Evolutionary conservation across 306 rosid genomes (phyloP).

Genomic region (Luffa acutangula): DNA sequence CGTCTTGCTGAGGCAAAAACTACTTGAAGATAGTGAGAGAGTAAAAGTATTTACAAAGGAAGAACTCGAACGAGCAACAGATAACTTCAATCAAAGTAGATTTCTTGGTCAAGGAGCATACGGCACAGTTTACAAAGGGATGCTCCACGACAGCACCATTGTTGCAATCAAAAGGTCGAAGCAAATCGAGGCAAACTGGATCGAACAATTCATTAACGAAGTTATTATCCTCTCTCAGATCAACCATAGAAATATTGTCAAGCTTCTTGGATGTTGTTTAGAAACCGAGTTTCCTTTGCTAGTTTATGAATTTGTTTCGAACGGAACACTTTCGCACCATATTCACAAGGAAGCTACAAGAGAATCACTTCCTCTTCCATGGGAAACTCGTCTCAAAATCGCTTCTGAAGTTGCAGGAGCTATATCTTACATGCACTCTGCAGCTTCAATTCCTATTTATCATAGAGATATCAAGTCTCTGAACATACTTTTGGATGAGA

Average conservation of each 20-base stretch:
- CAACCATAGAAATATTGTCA: conserved; percentile 38
- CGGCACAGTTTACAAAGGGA: conserved; percentile 28
- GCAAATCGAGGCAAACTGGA: conserved; percentile 21
- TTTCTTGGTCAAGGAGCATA: conserved; percentile 22
- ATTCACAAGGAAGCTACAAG: conserved; percentile 15
- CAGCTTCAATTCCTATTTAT: conserved; percentile 49
- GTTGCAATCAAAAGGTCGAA: conserved; percentile 33
- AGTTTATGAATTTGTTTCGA: conserved; percentile 47
- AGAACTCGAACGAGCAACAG: conserved; percentile 39
- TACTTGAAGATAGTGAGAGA: conserved; percentile 17
- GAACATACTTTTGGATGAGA: conserved; percentile 44
- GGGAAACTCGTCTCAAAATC: conserved; percentile 35
- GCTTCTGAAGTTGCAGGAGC: conserved; percentile 63
- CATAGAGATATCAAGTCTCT: conserved; percentile 57
- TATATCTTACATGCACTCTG: conserved; percentile 48
- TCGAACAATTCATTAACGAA: conserved; percentile 32
- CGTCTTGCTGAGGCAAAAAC: conserved; percentile 27
- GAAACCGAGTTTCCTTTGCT: conserved; percentile 44
- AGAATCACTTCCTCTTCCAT: conserved; percentile 23
- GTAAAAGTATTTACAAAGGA: conserved; percentile 29
- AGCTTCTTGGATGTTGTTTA: conserved; percentile 38
- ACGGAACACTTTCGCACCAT: conserved; percentile 44
- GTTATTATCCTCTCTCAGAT: conserved; percentile 37
- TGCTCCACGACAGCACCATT: conserved; percentile 11
- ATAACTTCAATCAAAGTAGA: conserved; percentile 6